phyloP scores from a whole-genome alignment of 345 rosid species.

The Pugionium cornutum region DNA sequence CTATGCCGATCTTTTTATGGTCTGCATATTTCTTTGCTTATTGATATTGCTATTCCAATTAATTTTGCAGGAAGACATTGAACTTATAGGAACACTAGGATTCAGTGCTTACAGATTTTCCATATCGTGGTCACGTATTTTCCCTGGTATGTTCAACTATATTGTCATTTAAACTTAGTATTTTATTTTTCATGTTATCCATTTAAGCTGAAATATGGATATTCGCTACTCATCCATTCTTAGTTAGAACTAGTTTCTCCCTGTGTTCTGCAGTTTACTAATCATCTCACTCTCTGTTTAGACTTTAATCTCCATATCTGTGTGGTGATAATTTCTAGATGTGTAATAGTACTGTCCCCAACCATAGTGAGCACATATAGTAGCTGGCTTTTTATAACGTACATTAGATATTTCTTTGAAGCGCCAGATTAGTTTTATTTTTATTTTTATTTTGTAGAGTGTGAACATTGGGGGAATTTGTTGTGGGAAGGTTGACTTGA shows the following conservation, averaged over 20 bases:
- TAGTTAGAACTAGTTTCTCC: not conserved
- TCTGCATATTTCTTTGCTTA: constrained; percentile 6
- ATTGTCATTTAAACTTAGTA: not conserved
- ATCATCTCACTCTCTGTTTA: not conserved
- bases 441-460: not conserved
- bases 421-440: not conserved
- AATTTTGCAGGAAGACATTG: constrained; percentile 71
- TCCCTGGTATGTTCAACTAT: constrained; percentile 56
- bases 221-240: not conserved
- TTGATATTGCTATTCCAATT: constrained; percentile 19
- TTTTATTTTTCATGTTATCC: not conserved
- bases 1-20: not conserved
- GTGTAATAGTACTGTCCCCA: not conserved
- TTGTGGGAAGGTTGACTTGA: not conserved
- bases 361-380: not conserved
- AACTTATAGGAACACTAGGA: constrained; percentile 66
- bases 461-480: not conserved
- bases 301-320: not conserved
- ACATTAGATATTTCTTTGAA: constrained; percentile 1
- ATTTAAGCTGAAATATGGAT: not conserved
- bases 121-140: constrained; percentile 91
- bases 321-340: not conserved
- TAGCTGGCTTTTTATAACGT: not conserved
- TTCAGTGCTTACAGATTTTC: constrained; percentile 89
- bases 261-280: not conserved